Base-by-base conservation (phyloP, 192 early-diverging fungal genomes). In the Gamsiella multidivaricata region DNA sequence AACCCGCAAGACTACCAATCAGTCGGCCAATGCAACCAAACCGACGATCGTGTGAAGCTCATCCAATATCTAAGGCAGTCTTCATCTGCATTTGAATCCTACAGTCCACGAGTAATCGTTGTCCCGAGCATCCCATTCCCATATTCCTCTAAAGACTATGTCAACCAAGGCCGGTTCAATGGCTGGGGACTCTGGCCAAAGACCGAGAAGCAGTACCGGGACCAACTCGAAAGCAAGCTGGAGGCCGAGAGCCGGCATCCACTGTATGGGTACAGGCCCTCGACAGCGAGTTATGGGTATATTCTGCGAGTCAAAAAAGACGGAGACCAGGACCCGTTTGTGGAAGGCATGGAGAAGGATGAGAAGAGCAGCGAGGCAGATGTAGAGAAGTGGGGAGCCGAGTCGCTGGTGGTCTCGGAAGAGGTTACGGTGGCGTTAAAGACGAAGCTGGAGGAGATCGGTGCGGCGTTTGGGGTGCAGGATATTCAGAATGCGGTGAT, bases 181-280 rank as follows among this genome's bases (percentile, higher is more conserved):
- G 61, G 49, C 3, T 72, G 70, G 70, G 70, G 70, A 17, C 46
- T 72, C 8, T 72, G 70, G 70, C 54, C 70, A 1, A 72, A 64
- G 20, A 52, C 61, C 8, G 70, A 63, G 22, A 31, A 58, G 12
- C 22, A 49, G n/a, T 72, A 58, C 32, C 39, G 61, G 12, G 37
- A 72, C 25, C 61, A 63, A 3, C 61, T 41, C 4, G 70, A 64
- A 11, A 14, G 31, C 14, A 42, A 46, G 1, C 33, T 72, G 15
- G 17, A 37, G 15, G 70, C 52, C 5, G 33, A 26, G 9, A 72
- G 51, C 26, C 60, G 26, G 33, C 67, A 46, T 1, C 42, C 61
- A 20, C 7, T 41, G 5, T 64, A 64, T 20, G 61, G 70, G 2
- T 64, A 72, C 37, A 49, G 28, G n/a, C 43, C 61, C 0, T 72